Conservation (phyloP, 2,329 filamentous ascomycete species). For the Phoma sp. region DNA sequence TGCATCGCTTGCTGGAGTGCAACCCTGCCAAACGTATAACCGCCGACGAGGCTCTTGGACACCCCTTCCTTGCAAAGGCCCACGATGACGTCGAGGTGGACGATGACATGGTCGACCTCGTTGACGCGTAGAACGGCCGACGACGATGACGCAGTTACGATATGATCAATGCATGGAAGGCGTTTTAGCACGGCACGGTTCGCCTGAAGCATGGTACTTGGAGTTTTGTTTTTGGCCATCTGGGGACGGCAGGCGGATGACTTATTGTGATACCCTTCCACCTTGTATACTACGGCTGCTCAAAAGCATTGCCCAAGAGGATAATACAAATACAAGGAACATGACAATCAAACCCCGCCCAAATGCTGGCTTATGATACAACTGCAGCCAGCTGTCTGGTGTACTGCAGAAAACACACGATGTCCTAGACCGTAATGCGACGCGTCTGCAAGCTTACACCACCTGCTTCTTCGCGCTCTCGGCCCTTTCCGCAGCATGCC, state of each 20-base stretch:
- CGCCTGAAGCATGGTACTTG: slow-evolving; percentile 30
- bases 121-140: slow-evolving; percentile 28
- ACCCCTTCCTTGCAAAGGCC: slow-evolving; percentile 67
- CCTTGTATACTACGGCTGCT: slow-evolving; percentile 26
- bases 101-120: slow-evolving; percentile 43
- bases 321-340: slow-evolving; percentile 16
- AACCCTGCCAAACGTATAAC: slow-evolving; percentile 77
- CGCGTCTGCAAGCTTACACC: slow-evolving; percentile 11
- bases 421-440: slow-evolving; percentile 9
- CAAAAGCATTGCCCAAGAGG: slow-evolving; percentile 7
- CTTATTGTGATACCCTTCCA: slow-evolving; percentile 42
- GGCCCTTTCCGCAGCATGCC: slow-evolving; percentile 30
- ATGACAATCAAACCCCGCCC: slow-evolving; percentile 4
- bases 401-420: slow-evolving; percentile 3
- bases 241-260: slow-evolving; percentile 23
- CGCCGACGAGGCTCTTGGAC: slow-evolving; percentile 73
- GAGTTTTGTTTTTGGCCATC: slow-evolving; percentile 42
- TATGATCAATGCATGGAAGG: slow-evolving; percentile 32
- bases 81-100: slow-evolving; percentile 40
- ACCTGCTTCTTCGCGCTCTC: slow-evolving; percentile 34
- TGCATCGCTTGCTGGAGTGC: slow-evolving; percentile 75
- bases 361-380: slow-evolving; percentile 9
- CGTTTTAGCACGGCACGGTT: slow-evolving; percentile 20
- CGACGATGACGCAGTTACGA: slow-evolving; percentile 22
- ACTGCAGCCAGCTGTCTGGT: neutral